phyloP scores from a whole-genome alignment of 2,329 filamentous ascomycete genomes.

The Fusarium falciforme region DNA sequence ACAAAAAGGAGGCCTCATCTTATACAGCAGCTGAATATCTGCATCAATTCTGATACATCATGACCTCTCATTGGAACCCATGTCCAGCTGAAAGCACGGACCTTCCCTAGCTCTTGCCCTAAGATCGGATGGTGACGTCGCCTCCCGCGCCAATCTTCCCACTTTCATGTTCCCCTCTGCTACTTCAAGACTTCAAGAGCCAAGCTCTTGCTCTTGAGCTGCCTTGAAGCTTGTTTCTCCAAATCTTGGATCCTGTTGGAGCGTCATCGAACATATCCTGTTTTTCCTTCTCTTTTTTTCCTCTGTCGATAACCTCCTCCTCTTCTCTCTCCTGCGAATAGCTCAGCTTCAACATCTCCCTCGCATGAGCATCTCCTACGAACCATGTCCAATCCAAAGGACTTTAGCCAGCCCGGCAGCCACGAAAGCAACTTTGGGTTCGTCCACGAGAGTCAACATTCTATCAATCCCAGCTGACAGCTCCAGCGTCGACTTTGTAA shows the following conservation, averaged over 20 bases:
- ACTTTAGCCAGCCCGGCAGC: constrained; percentile 45
- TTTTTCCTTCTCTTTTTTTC: constrained; percentile 10
- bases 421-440: constrained; percentile 56
- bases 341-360: background rate
- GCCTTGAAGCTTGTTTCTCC: constrained; percentile 41
- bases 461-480: constrained; percentile 19
- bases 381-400: constrained; percentile 50
- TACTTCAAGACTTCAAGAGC: constrained; percentile 9
- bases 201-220: constrained; percentile 3
- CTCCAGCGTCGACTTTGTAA: constrained; percentile 84
- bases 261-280: constrained; percentile 40
- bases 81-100: constrained; percentile 16
- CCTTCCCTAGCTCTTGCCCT: constrained; percentile 3
- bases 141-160: constrained; percentile 13
- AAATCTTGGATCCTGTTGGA: constrained; percentile 14
- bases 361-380: constrained; percentile 14
- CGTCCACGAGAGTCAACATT: constrained; percentile 14
- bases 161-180: constrained; percentile 6
- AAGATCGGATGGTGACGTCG: constrained; percentile 39
- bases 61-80: background rate
- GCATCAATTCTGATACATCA: background rate
- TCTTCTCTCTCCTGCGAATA: background rate
- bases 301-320: background rate
- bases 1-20: background rate
- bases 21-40: background rate